phyloP scores from a whole-genome alignment of 1,139 yeast genomes.

The Debaryomycetaceae sp. region DNA sequence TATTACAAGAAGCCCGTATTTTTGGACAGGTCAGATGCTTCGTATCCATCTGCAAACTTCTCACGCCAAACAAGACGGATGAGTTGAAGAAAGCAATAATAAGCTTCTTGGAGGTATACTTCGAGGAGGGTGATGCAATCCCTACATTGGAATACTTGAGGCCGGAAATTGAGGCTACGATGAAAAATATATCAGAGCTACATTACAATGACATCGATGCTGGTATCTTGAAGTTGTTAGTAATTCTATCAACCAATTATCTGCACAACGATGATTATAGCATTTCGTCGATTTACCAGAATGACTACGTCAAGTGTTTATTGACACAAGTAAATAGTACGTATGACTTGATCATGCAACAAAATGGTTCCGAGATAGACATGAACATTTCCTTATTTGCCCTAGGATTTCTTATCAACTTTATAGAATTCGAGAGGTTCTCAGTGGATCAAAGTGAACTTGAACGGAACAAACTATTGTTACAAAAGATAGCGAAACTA shows the following conservation, averaged over 20 bases:
- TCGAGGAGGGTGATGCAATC: constrained; percentile 3
- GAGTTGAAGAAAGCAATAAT: neutral
- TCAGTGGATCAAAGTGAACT: neutral
- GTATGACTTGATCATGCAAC: neutral
- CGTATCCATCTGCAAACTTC: neutral
- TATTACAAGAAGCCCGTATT: neutral
- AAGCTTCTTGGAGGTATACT: constrained; percentile 2
- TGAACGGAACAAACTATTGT: constrained; percentile 1
- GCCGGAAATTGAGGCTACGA: constrained; percentile 6
- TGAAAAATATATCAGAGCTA: neutral
- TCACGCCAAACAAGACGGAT: neutral
- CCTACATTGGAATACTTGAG: neutral
- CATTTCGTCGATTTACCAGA: neutral
- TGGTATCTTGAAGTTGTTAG: constrained; percentile 4
- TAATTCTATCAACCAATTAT: constrained; percentile 7
- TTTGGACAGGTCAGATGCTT: neutral
- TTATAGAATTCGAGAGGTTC: neutral
- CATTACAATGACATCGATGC: constrained; percentile 2
- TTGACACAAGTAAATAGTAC: neutral
- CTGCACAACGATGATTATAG: neutral
- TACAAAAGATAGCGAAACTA: constrained; percentile 1
- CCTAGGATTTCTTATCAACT: constrained; percentile 6
- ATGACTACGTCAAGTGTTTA: neutral
- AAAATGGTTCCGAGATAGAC: neutral
- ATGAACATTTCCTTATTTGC: constrained; percentile 7